These are phyloP conservation scores for Pseudisothecium myosuroides DNA, from an alignment of 225 moss, liverwort and hornwort genomes.

Conservation along the genomic window DNA sequence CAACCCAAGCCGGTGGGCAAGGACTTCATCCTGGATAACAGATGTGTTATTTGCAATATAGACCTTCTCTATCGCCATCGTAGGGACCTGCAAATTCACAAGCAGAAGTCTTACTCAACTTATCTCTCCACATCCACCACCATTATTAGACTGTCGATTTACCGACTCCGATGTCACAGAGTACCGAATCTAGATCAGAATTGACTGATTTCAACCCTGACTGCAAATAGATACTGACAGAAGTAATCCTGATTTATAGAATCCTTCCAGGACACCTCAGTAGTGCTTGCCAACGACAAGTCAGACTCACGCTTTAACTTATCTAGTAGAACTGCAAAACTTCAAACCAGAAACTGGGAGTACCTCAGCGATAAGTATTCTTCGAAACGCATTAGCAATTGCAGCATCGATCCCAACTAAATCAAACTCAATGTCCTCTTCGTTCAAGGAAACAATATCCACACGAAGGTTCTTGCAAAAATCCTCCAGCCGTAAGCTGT, in stretches of 20 bases:
- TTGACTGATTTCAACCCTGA: background rate
- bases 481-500: slow-evolving; percentile 67
- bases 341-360: background rate
- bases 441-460: slow-evolving; percentile 57
- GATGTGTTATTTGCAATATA: slow-evolving; percentile 97
- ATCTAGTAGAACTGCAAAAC: background rate
- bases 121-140: background rate
- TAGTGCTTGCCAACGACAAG: background rate
- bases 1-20: slow-evolving; percentile 94
- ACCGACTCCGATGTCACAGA: background rate
- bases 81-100: slow-evolving; percentile 68
- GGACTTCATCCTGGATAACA: slow-evolving; percentile 95
- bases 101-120: background rate
- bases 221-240: background rate
- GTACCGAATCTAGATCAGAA: background rate
- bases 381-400: slow-evolving; percentile 89
- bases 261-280: background rate
- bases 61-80: slow-evolving; percentile 98
- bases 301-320: background rate
- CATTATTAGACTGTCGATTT: background rate
- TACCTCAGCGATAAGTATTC: slow-evolving; percentile 92
- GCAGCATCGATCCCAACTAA: slow-evolving; percentile 92
- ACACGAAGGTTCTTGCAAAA: slow-evolving; percentile 73
- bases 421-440: slow-evolving; percentile 94
- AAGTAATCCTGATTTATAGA: background rate